Evolutionary conservation across 345 rosid genomes (phyloP), one percentile per base, ranked within the genome.

Genomic region (Abelmoschus esculentus): DNA sequence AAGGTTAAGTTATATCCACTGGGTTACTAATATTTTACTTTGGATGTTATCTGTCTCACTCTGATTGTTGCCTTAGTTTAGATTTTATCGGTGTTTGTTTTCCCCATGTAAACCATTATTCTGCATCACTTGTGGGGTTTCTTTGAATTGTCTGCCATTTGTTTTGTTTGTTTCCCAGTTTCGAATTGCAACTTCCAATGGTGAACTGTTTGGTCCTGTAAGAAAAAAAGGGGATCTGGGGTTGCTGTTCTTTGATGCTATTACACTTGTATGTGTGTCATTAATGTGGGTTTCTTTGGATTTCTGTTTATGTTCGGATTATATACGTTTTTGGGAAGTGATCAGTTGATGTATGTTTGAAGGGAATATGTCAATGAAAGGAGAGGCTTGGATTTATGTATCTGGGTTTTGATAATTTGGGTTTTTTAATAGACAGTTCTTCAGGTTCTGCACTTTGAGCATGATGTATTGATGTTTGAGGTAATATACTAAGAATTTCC

Each of bases 21-120:
- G 69, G 70, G 74, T 72, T 75, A 19, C 67, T 69, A 15, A 72
- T 80, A 66, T 62, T 79, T 79, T 68, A 72, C 76, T 78, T 74
- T 75, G 76, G 67, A 56, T 73, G 63, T 66, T 67, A 64, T 52
- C 4, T 53, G 26, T 22, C 67, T 71, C 54, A 38, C 17, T 50
- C 69, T 79, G 79, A 68, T 79, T 66, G 36, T 70, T 14, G 42
- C 13, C 60, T 56, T 67, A 67, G 67, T 69, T 66, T 47, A 74
- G 40, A 38, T 62, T 71, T 34, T 42, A 53, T 69, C 66, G 6
- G 38, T 34, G 4, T 34, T 34, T 34, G 38, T 61, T 8, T 61
- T 36, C 17, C 19, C 65, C 7, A 38, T 70, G 47, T 58, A 17
- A 59, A 19, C 36, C 50, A 26, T 19, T n/a, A 4, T 34, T 34